phyloP scores from a whole-genome alignment of 768 basidiomycete genomes.

The Lenzites betulinus region DNA sequence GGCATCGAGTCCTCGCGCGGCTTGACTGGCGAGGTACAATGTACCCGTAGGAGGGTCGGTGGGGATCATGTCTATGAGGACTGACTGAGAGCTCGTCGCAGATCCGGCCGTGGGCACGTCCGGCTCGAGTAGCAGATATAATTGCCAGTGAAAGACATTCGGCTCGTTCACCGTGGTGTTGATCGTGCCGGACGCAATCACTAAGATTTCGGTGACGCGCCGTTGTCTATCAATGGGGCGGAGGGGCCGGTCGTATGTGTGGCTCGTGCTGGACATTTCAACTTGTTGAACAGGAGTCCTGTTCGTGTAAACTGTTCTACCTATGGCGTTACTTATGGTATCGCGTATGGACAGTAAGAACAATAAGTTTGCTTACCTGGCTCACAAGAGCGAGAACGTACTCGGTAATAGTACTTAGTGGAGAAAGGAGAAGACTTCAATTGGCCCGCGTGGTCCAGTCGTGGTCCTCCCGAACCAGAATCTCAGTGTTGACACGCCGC shows the following conservation, averaged over 20 bases:
- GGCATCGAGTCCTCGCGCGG: background rate
- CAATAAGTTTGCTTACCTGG: too few species aligned
- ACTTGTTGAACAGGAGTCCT: too few species aligned
- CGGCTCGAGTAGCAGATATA: background rate
- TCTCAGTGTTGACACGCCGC: too few species aligned
- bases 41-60: constrained; percentile 2
- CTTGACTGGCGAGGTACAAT: background rate
- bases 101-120: background rate
- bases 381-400: too few species aligned
- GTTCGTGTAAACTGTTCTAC: too few species aligned
- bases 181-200: constrained; percentile 1
- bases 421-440: too few species aligned
- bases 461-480: too few species aligned
- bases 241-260: background rate
- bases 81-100: background rate
- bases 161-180: background rate
- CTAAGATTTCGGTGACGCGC: background rate
- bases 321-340: too few species aligned
- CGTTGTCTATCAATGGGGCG: background rate
- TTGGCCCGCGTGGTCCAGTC: too few species aligned
- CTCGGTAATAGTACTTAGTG: too few species aligned
- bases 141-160: constrained; percentile 3
- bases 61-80: constrained; percentile 4
- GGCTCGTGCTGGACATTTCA: background rate
- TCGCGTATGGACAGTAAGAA: too few species aligned